Conservation (phyloP, 768 basidiomycete genomes). For the Grammothele lineata region DNA sequence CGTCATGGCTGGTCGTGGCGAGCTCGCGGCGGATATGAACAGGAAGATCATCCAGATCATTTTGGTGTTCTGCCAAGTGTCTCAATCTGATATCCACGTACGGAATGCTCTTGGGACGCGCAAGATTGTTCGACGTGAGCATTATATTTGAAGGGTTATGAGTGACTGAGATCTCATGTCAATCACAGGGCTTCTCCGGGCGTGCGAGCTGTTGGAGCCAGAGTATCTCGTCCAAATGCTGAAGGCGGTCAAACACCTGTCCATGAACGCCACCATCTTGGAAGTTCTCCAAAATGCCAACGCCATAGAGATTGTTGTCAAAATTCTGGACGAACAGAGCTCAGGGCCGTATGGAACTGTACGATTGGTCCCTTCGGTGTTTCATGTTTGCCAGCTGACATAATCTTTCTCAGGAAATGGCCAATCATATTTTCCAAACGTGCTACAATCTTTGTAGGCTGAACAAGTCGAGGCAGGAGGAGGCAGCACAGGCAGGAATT, state of each 20-base stretch:
- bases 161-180: neutral
- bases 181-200: conserved; percentile 71
- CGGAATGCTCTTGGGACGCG: conserved; percentile 88
- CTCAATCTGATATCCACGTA: conserved; percentile 93
- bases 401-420: conserved; percentile 70
- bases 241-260: conserved; percentile 94
- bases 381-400: neutral
- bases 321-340: conserved; percentile 76
- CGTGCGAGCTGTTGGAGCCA: conserved; percentile 83
- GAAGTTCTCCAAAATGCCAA: conserved; percentile 97
- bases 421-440: conserved; percentile 95
- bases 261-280: conserved; percentile 86
- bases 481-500: conserved; percentile 93
- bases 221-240: conserved; percentile 85
- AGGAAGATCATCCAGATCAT: conserved; percentile 86
- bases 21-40: conserved; percentile 69
- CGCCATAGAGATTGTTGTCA: conserved; percentile 86
- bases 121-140: conserved; percentile 84
- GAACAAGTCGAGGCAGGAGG: conserved; percentile 93
- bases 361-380: conserved; percentile 19
- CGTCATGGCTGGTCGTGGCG: conserved; percentile 73
- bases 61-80: conserved; percentile 90
- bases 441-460: conserved; percentile 95
- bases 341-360: conserved; percentile 79
- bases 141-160: neutral